Percentiles rank a stretch among this genome's conserved stretches.
Conservation (phyloP, 2,329 filamentous ascomycete genomes). For the Fusarium nurragi region DNA sequence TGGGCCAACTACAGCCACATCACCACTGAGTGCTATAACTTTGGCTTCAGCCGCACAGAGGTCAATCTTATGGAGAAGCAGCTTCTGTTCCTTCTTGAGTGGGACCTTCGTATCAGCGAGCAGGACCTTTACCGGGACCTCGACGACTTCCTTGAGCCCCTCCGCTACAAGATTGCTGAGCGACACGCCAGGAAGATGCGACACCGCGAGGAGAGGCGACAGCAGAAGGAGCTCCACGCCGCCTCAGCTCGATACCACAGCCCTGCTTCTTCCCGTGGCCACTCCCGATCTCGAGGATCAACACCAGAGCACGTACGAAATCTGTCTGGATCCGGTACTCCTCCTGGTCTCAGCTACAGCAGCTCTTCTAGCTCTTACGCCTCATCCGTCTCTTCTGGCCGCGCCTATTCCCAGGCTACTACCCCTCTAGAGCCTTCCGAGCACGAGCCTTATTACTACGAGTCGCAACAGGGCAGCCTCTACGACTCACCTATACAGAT, state of each 20-base stretch:
- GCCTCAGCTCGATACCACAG: slow-evolving; percentile 55
- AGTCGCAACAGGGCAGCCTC: slow-evolving; percentile 52
- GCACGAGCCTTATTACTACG: slow-evolving; percentile 55
- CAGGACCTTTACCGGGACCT: slow-evolving; percentile 88
- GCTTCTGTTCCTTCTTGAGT: slow-evolving; percentile 91
- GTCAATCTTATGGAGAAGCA: slow-evolving; percentile 99
- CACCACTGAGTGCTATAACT: slow-evolving; percentile 70
- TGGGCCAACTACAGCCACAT: slow-evolving; percentile 95
- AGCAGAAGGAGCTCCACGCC: slow-evolving; percentile 51
- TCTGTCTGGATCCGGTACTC: slow-evolving; percentile 49
- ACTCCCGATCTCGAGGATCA: slow-evolving; percentile 54
- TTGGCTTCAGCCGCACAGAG: slow-evolving; percentile 93
- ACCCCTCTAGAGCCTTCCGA: slow-evolving; percentile 60
- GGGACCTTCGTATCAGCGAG: slow-evolving; percentile 87
- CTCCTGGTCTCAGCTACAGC: slow-evolving; percentile 61
- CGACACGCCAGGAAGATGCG: slow-evolving; percentile 62
- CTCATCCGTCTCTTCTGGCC: slow-evolving; percentile 58
- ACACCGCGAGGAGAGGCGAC: slow-evolving; percentile 58
- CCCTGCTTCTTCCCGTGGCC: slow-evolving; percentile 58
- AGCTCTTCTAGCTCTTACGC: slow-evolving; percentile 61
- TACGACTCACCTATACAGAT: slow-evolving; percentile 62
- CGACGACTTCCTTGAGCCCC: slow-evolving; percentile 86
- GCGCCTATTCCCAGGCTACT: slow-evolving; percentile 60
- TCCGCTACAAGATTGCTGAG: slow-evolving; percentile 69
- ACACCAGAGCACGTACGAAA: slow-evolving; percentile 55